These are phyloP conservation scores for Beauveria rudraprayagi DNA, from an alignment of 2,329 filamentous ascomycete genomes.

Conservation along the genomic window DNA sequence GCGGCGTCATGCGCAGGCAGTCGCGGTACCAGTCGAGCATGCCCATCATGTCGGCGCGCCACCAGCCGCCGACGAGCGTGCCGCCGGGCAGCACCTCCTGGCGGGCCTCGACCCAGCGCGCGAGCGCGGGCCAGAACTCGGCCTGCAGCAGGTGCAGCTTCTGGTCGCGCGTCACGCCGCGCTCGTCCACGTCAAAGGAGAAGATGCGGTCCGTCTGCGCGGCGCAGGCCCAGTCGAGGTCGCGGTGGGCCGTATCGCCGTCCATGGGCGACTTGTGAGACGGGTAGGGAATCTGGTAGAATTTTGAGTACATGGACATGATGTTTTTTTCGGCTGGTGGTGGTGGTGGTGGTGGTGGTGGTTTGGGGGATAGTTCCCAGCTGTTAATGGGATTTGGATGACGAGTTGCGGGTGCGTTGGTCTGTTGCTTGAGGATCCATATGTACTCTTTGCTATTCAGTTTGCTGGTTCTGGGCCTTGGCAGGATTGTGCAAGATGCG, in stretches of 20 bases:
- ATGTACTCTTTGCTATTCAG: neutral
- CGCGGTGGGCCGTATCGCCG: slow-evolving; percentile 17
- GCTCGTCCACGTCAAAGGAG: slow-evolving; percentile 11
- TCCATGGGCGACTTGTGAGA: slow-evolving; percentile 18
- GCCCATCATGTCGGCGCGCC: slow-evolving; percentile 18
- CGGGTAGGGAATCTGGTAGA: slow-evolving; percentile 16
- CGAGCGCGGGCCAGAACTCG: slow-evolving; percentile 20
- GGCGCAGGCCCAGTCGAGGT: slow-evolving; percentile 17
- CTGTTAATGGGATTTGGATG: slow-evolving; percentile 1
- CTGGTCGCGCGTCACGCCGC: slow-evolving; percentile 14
- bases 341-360: neutral
- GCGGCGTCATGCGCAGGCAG: slow-evolving; percentile 16
- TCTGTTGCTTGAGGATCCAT: slow-evolving; percentile 9
- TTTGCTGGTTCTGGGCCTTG: neutral
- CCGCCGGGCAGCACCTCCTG: slow-evolving; percentile 16
- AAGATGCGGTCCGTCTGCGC: slow-evolving; percentile 17
- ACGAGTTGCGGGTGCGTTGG: slow-evolving; percentile 11
- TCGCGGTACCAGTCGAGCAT: slow-evolving; percentile 24
- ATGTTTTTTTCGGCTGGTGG: neutral
- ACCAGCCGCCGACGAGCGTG: slow-evolving; percentile 18
- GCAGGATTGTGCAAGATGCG: neutral
- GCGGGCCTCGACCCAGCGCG: slow-evolving; percentile 18
- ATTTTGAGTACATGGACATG: slow-evolving; percentile 6
- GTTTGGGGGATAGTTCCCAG: neutral
- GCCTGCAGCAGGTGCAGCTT: slow-evolving; percentile 18